Conservation (phyloP, 2,329 filamentous ascomycete species). For the Allantophomopsis cytisporea region DNA sequence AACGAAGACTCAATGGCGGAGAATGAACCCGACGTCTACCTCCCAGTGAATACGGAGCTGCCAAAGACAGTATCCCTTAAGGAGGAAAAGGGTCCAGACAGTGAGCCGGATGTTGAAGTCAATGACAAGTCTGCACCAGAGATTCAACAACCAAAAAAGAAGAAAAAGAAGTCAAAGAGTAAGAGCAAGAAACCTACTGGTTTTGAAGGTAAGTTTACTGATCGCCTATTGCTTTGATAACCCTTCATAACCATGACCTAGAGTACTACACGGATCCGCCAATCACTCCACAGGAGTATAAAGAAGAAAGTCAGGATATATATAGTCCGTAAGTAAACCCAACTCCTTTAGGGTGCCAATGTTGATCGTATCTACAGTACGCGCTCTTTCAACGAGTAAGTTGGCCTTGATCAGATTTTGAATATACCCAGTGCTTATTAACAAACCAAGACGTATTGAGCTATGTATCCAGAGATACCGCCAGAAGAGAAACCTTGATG, state of each 20-base stretch:
- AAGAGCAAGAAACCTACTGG: constrained; percentile 34
- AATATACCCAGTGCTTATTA: not conserved
- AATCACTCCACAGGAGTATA: constrained; percentile 54
- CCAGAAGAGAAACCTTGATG: constrained; percentile 59
- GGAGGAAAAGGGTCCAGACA: not conserved
- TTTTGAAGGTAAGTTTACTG: constrained; percentile 44
- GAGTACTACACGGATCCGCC: constrained; percentile 72
- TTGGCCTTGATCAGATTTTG: not conserved
- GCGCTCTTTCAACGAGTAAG: constrained; percentile 43
- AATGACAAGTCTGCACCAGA: not conserved
- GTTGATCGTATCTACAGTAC: constrained; percentile 23
- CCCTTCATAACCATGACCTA: constrained; percentile 12
- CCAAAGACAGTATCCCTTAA: too few relatives aligned
- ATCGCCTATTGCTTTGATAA: not conserved
- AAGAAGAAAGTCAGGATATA: constrained; percentile 46
- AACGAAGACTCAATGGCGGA: too few relatives aligned
- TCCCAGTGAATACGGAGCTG: too few relatives aligned
- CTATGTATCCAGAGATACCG: constrained; percentile 74
- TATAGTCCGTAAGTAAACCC: constrained; percentile 45
- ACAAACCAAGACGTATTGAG: constrained; percentile 52
- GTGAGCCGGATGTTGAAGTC: not conserved
- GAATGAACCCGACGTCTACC: too few relatives aligned
- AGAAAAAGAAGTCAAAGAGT: constrained; percentile 27
- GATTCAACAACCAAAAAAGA: not conserved
- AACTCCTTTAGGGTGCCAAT: not conserved